A percentile compares a stretch with the other conserved stretches of the same genome.
phyloP scores from a whole-genome alignment of 2,329 filamentous ascomycete species.

The Diaporthe citri region DNA sequence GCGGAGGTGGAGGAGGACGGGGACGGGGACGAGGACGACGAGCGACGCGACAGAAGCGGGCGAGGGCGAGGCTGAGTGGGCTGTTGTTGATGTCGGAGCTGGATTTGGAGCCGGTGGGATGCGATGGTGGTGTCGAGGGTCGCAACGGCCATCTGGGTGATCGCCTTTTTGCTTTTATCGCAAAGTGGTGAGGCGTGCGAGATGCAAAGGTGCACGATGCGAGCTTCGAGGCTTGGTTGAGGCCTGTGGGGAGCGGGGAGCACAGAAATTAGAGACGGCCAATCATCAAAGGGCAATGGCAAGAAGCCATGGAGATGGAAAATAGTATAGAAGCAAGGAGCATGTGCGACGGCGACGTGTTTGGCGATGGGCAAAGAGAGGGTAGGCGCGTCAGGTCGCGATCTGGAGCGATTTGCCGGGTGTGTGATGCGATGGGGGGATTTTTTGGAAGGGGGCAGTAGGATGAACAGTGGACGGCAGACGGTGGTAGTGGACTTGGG shows the following conservation, averaged over 20 bases:
- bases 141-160: slow-evolving; percentile 60
- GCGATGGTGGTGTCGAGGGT: slow-evolving; percentile 33
- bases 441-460: slow-evolving; percentile 18
- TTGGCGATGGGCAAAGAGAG: slow-evolving; percentile 56
- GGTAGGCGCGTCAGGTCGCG: slow-evolving; percentile 56
- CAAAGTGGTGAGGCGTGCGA: slow-evolving; percentile 1
- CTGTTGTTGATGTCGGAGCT: slow-evolving; percentile 42
- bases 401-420: slow-evolving; percentile 41
- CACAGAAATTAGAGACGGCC: slow-evolving; percentile 44
- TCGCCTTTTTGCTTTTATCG: slow-evolving; percentile 48
- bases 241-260: slow-evolving; percentile 28
- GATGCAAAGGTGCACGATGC: slow-evolving; percentile 1
- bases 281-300: slow-evolving; percentile 55
- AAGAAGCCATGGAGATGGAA: slow-evolving; percentile 58
- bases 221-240: background rate
- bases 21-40: slow-evolving; percentile 25
- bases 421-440: slow-evolving; percentile 50
- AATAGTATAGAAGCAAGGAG: slow-evolving; percentile 51
- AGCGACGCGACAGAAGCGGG: slow-evolving; percentile 19
- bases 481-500: slow-evolving; percentile 46
- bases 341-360: slow-evolving; percentile 60
- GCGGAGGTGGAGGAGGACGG: slow-evolving; percentile 35
- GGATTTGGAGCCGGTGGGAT: slow-evolving; percentile 23
- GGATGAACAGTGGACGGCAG: slow-evolving; percentile 43
- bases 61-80: slow-evolving; percentile 27